Base-by-base conservation (phyloP, 768 basidiomycete species). In the Panaeolus papilionaceus region DNA sequence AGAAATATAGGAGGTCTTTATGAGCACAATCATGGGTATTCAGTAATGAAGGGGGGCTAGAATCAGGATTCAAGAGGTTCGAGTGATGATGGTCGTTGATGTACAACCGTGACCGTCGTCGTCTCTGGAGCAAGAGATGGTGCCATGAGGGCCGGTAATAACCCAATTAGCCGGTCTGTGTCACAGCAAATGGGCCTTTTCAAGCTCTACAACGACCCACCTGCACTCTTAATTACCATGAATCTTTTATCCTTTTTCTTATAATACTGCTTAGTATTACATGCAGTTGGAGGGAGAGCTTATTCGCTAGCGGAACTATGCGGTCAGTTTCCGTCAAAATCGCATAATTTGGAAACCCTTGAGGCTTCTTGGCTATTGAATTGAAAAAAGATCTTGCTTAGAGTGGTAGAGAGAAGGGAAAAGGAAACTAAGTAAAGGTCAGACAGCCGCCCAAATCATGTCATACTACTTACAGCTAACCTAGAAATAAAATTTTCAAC, bases 391-490 rank as follows among this genome's bases (percentile, higher is more conserved):
- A 58, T 28, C 26, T 58, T 33, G 3, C 28, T 58, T 16, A 37
- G 28, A 58, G 51, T 54, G 23, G 28, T 33, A 5, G 23, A 28
- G 4, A 37, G 28, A 58, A 58, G 16, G 33, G 33, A 33, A 58
- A 44, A 44, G 14, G 42, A 40, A 40, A 40, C 39, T 14, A 51
- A 33, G 33, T 33, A 33, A 51, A 51, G 49, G 54, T 58, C 54
- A 37, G 54, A 58, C 54, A 58, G 54, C 54, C 54, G 54, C 54
- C 54, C 54, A 58, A 58, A 58, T 58, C 54, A 58, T 58, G 54
- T 58, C 54, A 58, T 37, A 58, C 12, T 37, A 58, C 39, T 11
- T 40, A 40, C 16, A 58, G 7, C 14, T 58, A 37, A 58, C 54
- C 28, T 58, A 33, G 54, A 33, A 58, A 12, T 12, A 58, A 58